phyloP scores from a whole-genome alignment of 2,329 filamentous ascomycete genomes.

The Clonostachys solani region DNA sequence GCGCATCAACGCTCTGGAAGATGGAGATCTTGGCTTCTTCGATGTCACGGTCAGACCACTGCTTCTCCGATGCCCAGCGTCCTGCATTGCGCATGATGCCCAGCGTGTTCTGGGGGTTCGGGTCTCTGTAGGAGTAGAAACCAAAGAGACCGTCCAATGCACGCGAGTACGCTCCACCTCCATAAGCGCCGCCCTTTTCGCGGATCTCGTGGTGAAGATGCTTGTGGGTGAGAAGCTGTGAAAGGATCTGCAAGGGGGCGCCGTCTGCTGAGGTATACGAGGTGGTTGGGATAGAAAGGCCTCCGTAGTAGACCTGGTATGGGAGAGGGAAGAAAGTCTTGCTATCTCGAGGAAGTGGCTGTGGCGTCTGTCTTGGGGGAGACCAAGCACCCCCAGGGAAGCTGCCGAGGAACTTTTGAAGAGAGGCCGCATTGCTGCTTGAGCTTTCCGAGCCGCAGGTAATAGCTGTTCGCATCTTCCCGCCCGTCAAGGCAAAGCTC shows the following conservation, averaged over 20 bases:
- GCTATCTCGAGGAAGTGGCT: constrained; percentile 40
- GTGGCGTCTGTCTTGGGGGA: constrained; percentile 18
- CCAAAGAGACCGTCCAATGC: constrained; percentile 82
- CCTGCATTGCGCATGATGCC: constrained; percentile 81
- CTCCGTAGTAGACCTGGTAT: constrained; percentile 96
- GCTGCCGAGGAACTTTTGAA: constrained; percentile 64
- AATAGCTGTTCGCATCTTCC: constrained; percentile 71
- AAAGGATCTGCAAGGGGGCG: constrained; percentile 80
- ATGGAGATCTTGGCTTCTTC: constrained; percentile 95
- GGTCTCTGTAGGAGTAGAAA: constrained; percentile 95
- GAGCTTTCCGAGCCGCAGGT: constrained; percentile 80
- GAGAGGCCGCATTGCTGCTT: constrained; percentile 61
- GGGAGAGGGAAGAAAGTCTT: constrained; percentile 92
- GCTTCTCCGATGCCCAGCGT: constrained; percentile 73
- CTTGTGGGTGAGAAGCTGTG: constrained; percentile 92
- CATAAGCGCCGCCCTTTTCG: constrained; percentile 95
- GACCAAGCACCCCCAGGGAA: constrained; percentile 31
- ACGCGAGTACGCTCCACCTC: constrained; percentile 80
- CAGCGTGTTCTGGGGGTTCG: constrained; percentile 86
- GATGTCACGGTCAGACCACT: constrained; percentile 80
- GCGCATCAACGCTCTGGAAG: constrained; percentile 89
- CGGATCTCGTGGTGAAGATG: constrained; percentile 96
- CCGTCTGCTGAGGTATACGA: constrained; percentile 74
- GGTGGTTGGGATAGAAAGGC: constrained; percentile 74
- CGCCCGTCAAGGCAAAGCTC: constrained; percentile 65